Evolutionary conservation across 176 grass and related monocot genomes (phyloP).

Genomic region (Oryza officinalis): DNA sequence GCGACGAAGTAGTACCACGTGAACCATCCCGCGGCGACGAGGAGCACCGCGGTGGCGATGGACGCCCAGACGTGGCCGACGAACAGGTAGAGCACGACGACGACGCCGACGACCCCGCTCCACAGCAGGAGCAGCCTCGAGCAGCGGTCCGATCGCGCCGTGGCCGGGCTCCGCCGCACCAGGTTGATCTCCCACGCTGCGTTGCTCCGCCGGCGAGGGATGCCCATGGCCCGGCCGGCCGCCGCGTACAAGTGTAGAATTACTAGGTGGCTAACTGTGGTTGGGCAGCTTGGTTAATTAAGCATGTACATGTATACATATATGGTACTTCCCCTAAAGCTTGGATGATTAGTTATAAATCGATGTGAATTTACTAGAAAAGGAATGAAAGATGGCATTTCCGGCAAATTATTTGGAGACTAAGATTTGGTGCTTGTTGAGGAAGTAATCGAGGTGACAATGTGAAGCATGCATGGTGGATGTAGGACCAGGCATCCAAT

Average conservation of each 20-base stretch:
- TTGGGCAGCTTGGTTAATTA: background rate
- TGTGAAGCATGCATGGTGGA: too few species aligned
- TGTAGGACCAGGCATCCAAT: too few species aligned
- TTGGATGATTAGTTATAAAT: too few species aligned
- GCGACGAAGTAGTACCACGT: slow-evolving; percentile 23
- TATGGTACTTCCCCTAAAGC: background rate
- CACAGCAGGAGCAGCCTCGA: slow-evolving; percentile 25
- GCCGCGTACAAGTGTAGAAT: background rate
- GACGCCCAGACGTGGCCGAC: slow-evolving; percentile 32
- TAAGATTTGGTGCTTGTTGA: background rate
- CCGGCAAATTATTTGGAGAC: background rate
- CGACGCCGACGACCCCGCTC: background rate
- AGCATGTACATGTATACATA: background rate
- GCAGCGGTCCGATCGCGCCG: slow-evolving; percentile 22
- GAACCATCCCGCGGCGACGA: slow-evolving; percentile 18
- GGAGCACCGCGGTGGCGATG: slow-evolving; percentile 17
- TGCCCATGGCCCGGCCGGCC: background rate
- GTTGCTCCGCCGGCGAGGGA: too few species aligned
- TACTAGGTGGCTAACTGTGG: background rate
- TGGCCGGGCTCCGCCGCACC: background rate
- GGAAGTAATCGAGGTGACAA: background rate
- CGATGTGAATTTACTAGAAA: background rate
- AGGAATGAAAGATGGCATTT: background rate
- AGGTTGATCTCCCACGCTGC: background rate
- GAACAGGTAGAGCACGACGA: slow-evolving; percentile 27